Percentiles rank a stretch among this genome's conserved stretches.
These are phyloP conservation scores for Gonium pectorale DNA, from an alignment of 139 green algal genomes.

Conservation along the genomic window DNA sequence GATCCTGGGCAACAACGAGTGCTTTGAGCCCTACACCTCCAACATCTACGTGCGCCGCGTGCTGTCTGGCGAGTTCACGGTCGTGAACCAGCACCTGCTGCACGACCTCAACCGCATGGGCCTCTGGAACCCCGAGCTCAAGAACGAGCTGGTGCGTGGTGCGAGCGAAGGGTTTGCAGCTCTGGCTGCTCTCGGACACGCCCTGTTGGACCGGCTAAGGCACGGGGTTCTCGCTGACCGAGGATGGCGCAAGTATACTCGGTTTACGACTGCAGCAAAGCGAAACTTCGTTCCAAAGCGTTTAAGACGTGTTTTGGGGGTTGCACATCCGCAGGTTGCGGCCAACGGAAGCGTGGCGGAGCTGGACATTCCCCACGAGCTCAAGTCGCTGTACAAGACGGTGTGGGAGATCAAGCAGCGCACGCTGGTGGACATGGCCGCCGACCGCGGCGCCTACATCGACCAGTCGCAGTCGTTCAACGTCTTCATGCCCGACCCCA, in stretches of 20 bases:
- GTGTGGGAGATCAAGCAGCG: constrained; percentile 99
- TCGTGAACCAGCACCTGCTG: constrained; percentile 99
- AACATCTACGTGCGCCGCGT: constrained; percentile 99
- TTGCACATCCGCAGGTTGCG: constrained; percentile 58
- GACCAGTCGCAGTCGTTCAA: constrained; percentile 97
- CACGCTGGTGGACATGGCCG: constrained; percentile 98
- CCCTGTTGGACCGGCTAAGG: no score
- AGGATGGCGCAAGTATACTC: no score
- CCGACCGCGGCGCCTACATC: constrained; percentile 97
- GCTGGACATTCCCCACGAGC: constrained; percentile 87
- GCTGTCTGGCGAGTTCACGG: constrained; percentile 94
- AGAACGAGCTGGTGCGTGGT: constrained; percentile 94
- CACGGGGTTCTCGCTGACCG: no score
- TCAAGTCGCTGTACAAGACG: constrained; percentile 99
- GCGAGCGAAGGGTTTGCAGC: no score
- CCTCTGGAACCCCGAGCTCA: constrained; percentile 91
- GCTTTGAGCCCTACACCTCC: constrained; percentile 98
- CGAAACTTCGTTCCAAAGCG: background rate
- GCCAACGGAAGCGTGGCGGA: constrained; percentile 72
- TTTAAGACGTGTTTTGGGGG: no score
- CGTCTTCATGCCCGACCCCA: constrained; percentile 98
- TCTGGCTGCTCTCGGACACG: no score
- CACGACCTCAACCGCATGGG: constrained; percentile 91
- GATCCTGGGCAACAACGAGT: constrained; percentile 98
- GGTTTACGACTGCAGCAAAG: no score